phyloP scores from a whole-genome alignment of 75 land plant genomes.

The Cunninghamia lanceolata region DNA sequence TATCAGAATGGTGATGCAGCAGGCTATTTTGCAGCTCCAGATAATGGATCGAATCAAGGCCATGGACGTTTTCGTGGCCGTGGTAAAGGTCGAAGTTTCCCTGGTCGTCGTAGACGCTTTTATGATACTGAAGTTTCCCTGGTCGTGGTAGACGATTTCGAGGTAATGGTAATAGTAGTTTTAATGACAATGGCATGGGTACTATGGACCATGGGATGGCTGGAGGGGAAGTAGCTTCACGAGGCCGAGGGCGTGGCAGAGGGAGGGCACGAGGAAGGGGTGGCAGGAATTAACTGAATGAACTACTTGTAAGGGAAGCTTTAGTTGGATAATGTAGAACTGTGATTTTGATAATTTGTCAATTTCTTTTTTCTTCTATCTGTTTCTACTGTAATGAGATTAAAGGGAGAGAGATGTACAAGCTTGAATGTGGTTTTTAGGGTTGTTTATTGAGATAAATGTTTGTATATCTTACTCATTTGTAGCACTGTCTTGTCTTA shows the following conservation, averaged over 20 bases:
- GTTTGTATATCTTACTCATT: background rate
- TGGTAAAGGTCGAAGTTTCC: constrained; percentile 26
- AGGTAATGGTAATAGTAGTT: constrained; percentile 6
- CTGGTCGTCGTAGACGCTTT: constrained; percentile 27
- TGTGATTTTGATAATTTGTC: too few species aligned
- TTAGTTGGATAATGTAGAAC: too few species aligned
- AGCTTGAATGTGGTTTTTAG: too few species aligned
- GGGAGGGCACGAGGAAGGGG: constrained; percentile 13
- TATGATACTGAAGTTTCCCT: constrained; percentile 12
- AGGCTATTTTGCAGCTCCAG: background rate
- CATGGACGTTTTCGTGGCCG: too few species aligned
- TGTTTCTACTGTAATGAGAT: too few species aligned
- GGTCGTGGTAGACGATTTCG: too few species aligned
- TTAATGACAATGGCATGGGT: constrained; percentile 10
- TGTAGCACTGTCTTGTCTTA: background rate
- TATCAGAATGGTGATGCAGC: constrained; percentile 32
- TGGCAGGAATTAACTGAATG: background rate
- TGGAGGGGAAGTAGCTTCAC: background rate
- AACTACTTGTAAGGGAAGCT: background rate
- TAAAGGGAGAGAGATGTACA: too few species aligned
- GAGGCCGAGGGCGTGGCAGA: constrained; percentile 15
- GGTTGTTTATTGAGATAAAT: background rate
- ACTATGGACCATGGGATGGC: background rate
- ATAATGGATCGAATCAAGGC: constrained; percentile 19
- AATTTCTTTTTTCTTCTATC: too few species aligned